Percentiles rank a stretch among this genome's conserved stretches.
These are phyloP conservation scores for Huntiella bhutanensis DNA, from an alignment of 2,329 filamentous ascomycete species.

Conservation along the genomic window DNA sequence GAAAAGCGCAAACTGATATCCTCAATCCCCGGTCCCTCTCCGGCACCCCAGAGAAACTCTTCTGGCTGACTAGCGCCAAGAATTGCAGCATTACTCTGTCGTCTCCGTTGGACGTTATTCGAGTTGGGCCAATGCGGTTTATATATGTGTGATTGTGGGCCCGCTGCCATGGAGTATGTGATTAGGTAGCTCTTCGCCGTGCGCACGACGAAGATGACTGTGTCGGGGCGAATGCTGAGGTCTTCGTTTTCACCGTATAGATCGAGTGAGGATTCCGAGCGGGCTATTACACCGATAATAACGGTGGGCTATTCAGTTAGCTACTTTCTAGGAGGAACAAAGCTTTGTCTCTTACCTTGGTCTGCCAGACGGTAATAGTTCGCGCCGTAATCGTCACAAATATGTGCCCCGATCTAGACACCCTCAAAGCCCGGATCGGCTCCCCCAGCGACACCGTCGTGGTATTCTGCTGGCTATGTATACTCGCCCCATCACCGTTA, in stretches of 20 bases:
- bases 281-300: conserved; percentile 65
- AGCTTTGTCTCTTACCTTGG: conserved; percentile 42
- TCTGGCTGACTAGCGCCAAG: conserved; percentile 36
- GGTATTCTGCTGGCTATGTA: conserved; percentile 5
- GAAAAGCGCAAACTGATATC: conserved; percentile 85
- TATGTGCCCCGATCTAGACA: conserved; percentile 59
- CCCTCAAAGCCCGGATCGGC: conserved; percentile 53
- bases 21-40: conserved; percentile 62
- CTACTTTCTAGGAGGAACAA: neutral
- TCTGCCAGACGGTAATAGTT: conserved; percentile 90
- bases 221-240: conserved; percentile 75
- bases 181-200: conserved; percentile 76
- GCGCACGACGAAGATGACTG: conserved; percentile 77
- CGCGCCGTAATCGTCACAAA: conserved; percentile 78
- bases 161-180: conserved; percentile 79
- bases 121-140: conserved; percentile 59
- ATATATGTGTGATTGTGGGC: conserved; percentile 67
- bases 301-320: conserved; percentile 51
- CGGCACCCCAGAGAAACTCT: conserved; percentile 51
- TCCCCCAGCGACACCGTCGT: conserved; percentile 25
- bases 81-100: conserved; percentile 42
- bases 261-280: conserved; percentile 59
- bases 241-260: conserved; percentile 74
- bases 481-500: conserved; percentile 12
- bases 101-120: conserved; percentile 41